Evolutionary conservation across 495 filamentous ascomycete species (phyloP), one percentile per base, ranked within the genome.

Genomic region (Pseudomonodictys pantanalensis): DNA sequence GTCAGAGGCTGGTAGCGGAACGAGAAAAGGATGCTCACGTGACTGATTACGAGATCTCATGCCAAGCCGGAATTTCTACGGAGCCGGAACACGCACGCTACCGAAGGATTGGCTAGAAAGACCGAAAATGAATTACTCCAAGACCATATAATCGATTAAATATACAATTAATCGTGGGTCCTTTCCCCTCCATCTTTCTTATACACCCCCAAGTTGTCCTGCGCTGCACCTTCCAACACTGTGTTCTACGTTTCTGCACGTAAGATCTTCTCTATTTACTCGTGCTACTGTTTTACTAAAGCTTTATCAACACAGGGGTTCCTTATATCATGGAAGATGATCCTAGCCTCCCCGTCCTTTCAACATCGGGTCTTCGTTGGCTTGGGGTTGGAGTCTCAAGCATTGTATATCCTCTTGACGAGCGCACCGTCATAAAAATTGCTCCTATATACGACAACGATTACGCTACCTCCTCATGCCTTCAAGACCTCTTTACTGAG

Each of bases 361-460:
- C 38, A 41, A 41, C 38, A 41, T n/a, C 3, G 38, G 38, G 38
- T 41, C 38, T 41, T 41, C 4, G 12, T 15, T 41, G 38, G 38
- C 3, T 41, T 41, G 38, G 38, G 38, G 20, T 41, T 4, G 38
- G 38, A 41, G 38, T 41, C 3, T 41, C 38, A 15, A 18, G 38
- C 38, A 41, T 41, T 41, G 38, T 41, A 41, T 41, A 5, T 15
- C 4, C 38, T 41, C 4, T 41, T 4, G 38, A 41, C 12, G 38
- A 41, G 38, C 38, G 12, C 38, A 41, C 38, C 38, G 38, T 15
- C 12, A 15, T 41, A 15, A 41, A 41, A 15, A 15, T 15, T 18
- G 38, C 38, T 41, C 38, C 38, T 41, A 41, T 15, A 41, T 41
- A 41, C 38, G 38, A 41, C n/a, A n/a, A n/a, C 38, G 38, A 41